These are phyloP conservation scores for Fusarium nelsonii DNA, from an alignment of 2,329 filamentous ascomycete genomes.

Conservation along the genomic window DNA sequence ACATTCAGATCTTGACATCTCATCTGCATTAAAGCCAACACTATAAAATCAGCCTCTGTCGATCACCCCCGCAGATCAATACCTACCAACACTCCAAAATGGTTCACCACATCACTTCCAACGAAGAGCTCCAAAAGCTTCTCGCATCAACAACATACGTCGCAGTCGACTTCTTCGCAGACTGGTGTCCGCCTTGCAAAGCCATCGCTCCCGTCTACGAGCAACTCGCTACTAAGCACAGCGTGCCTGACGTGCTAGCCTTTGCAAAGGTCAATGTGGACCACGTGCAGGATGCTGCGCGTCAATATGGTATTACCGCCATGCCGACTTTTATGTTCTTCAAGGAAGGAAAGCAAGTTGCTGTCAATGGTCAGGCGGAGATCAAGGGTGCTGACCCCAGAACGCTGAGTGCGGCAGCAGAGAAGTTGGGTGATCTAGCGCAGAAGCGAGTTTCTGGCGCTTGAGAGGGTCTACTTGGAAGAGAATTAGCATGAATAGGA, in stretches of 20 bases:
- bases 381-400: slow-evolving; percentile 53
- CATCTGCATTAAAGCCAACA: not conserved
- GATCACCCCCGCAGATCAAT: slow-evolving; percentile 20
- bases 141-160: slow-evolving; percentile 57
- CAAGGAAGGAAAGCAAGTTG: slow-evolving; percentile 66
- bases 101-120: slow-evolving; percentile 50
- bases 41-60: not conserved
- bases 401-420: slow-evolving; percentile 51
- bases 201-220: slow-evolving; percentile 61
- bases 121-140: slow-evolving; percentile 54
- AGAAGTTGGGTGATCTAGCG: slow-evolving; percentile 55
- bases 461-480: not conserved
- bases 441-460: slow-evolving; percentile 46
- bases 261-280: slow-evolving; percentile 97
- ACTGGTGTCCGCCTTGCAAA: slow-evolving; percentile 65
- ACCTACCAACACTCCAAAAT: slow-evolving; percentile 18
- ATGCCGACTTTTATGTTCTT: slow-evolving; percentile 96
- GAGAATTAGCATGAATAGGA: not conserved
- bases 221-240: slow-evolving; percentile 48
- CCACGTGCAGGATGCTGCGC: slow-evolving; percentile 78
- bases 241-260: slow-evolving; percentile 64
- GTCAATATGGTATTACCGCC: slow-evolving; percentile 82
- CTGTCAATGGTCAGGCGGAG: slow-evolving; percentile 49
- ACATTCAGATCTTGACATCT: not conserved
- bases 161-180: slow-evolving; percentile 63